phyloP scores from a whole-genome alignment of 2,329 filamentous ascomycete species.

The Coniochaeta hoffmannii region DNA sequence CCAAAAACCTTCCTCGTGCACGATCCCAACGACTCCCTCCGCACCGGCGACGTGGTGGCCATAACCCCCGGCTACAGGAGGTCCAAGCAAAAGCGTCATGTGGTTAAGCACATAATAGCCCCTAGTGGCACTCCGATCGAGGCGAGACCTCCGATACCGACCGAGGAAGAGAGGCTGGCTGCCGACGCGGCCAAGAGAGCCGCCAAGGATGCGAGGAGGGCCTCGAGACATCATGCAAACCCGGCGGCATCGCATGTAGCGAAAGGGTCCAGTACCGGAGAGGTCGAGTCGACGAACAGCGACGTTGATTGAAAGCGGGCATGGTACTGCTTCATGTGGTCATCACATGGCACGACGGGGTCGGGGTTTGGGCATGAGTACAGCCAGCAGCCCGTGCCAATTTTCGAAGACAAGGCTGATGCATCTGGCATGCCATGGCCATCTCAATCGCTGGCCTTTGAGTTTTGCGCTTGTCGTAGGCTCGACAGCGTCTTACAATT shows the following conservation, averaged over 20 bases:
- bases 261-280: slow-evolving; percentile 10
- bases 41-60: slow-evolving; percentile 67
- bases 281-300: not conserved
- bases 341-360: too few species aligned
- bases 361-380: too few species aligned
- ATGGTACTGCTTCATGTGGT: too few species aligned
- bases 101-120: slow-evolving; percentile 68
- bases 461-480: too few species aligned
- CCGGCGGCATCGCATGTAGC: not conserved
- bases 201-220: slow-evolving; percentile 48
- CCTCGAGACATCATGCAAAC: slow-evolving; percentile 16
- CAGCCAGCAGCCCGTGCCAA: too few species aligned
- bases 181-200: slow-evolving; percentile 46
- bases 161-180: slow-evolving; percentile 51
- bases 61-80: slow-evolving; percentile 60
- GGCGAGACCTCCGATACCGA: slow-evolving; percentile 58
- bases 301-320: not conserved
- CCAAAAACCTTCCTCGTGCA: slow-evolving; percentile 64
- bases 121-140: slow-evolving; percentile 57
- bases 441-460: too few species aligned
- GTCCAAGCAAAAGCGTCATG: slow-evolving; percentile 61
- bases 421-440: too few species aligned
- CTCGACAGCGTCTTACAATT: too few species aligned
- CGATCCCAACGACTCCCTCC: slow-evolving; percentile 67
- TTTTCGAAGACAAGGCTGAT: too few species aligned